Evolutionary conservation across 2,329 filamentous ascomycete species (phyloP).

Genomic region (Fusarium praegraminearum): DNA sequence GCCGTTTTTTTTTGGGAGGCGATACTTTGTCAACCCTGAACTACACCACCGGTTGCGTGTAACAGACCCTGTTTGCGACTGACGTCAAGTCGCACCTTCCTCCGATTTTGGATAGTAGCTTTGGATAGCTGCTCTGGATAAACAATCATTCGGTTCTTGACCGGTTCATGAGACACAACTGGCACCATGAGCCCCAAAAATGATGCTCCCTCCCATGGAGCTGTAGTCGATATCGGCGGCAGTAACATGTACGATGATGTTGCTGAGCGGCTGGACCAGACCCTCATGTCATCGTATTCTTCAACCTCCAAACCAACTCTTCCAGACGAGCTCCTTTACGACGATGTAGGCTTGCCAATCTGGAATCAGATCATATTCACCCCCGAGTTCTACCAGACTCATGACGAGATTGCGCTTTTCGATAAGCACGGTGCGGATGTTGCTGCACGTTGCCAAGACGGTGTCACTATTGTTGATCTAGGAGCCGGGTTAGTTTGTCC

Average conservation of each 20-base stretch:
- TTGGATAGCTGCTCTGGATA: slow-evolving; percentile 10
- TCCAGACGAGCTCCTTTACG: slow-evolving; percentile 57
- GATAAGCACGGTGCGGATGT: slow-evolving; percentile 53
- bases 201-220: slow-evolving; percentile 47
- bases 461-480: slow-evolving; percentile 55
- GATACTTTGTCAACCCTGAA: slow-evolving; percentile 9
- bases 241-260: slow-evolving; percentile 50
- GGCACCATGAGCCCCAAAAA: slow-evolving; percentile 32
- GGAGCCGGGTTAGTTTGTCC: slow-evolving; percentile 56
- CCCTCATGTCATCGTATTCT: slow-evolving; percentile 45
- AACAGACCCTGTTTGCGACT: slow-evolving; percentile 12
- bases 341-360: slow-evolving; percentile 54
- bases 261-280: slow-evolving; percentile 44
- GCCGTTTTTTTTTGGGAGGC: neutral
- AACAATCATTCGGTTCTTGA: neutral
- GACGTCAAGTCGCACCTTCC: slow-evolving; percentile 13
- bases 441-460: slow-evolving; percentile 46
- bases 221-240: slow-evolving; percentile 56
- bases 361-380: slow-evolving; percentile 58
- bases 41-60: slow-evolving; percentile 17
- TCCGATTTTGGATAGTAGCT: slow-evolving; percentile 1
- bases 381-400: slow-evolving; percentile 56
- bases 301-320: slow-evolving; percentile 47
- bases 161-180: slow-evolving; percentile 8
- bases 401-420: slow-evolving; percentile 56